Evolutionary conservation across 2,329 filamentous ascomycete species (phyloP), one percentile per base, ranked within the genome.

Genomic region (Penicillium sp.): DNA sequence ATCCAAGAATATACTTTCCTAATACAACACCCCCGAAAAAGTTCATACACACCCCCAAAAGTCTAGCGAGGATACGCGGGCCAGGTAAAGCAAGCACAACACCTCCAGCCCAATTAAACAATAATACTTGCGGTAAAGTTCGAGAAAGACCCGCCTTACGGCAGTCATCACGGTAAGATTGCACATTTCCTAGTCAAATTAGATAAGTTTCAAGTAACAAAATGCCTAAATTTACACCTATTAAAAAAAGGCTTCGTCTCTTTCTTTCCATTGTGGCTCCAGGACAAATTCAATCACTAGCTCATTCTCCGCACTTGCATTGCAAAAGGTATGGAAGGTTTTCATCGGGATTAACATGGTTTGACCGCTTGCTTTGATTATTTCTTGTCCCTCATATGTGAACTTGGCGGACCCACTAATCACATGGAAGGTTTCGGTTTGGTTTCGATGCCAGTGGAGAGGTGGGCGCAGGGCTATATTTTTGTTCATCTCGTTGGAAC

Each of bases 141-240:
- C 56, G 49, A 22, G 26, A 3, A 4, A 49, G 11, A 2, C 56
- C 53, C 6, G 56, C 53, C 35, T 53, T 53, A 22, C 53, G 53
- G 29, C 56, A 58, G 20, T 58, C 56, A 47, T 58, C 56, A 12
- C 56, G 56, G 37, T 58, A 58, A 18, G 56, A 58, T 49, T 58
- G 56, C 9, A 55, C 56, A 26, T 58, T 58, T 23, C 56, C 56
- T 58, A 54, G 9, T 22, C 15, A 33, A 4, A 22, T 40, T 14
- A 40, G 35, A 7, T 26, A 6, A 11, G 12, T n/a, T 18, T 6
- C n/a, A 3, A 18, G 33, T 11, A 8, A 6, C 1, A 7, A 7
- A 6, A 6, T 7, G n/a, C 15, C 3, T n/a, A 15, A 37, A 26
- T 22, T 9, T 9, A n/a, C 2, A 45, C 49, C n/a, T 50, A 58